phyloP scores from a whole-genome alignment of 75 land plant genomes.

The Cupressus sempervirens region DNA sequence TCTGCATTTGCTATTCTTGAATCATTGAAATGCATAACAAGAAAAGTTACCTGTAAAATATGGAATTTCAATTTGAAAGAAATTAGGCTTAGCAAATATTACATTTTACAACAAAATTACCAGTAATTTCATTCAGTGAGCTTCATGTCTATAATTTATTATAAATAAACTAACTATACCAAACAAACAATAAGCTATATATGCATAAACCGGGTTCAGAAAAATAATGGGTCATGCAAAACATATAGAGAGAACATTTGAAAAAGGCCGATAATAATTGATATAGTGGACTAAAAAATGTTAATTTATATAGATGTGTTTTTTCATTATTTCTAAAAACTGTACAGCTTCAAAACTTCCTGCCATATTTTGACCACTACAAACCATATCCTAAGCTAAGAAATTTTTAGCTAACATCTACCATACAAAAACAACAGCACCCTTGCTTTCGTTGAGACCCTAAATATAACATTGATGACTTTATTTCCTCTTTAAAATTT shows the following conservation, averaged over 20 bases:
- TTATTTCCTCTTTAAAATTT: neutral
- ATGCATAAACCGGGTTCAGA: neutral
- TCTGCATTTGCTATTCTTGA: conserved; percentile 86
- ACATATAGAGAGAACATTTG: neutral
- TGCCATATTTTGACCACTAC: neutral
- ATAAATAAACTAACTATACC: neutral
- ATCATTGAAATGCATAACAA: conserved; percentile 92
- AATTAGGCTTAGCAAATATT: neutral
- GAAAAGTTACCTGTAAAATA: conserved; percentile 72
- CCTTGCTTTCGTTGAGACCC: neutral
- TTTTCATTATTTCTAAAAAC: neutral
- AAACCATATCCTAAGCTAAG: neutral
- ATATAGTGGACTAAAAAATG: neutral
- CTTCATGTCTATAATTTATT: neutral
- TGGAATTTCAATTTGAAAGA: neutral
- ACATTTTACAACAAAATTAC: neutral
- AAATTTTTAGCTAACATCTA: neutral
- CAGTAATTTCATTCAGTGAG: neutral
- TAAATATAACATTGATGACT: neutral
- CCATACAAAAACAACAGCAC: neutral
- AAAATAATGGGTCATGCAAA: neutral
- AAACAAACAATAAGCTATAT: neutral
- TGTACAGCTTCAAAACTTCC: neutral
- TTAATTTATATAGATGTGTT: neutral
- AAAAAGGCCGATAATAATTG: neutral